These are phyloP conservation scores for Sugiyamaella lignohabitans DNA, from an alignment of 805 yeast genomes.

Conservation along the genomic window DNA sequence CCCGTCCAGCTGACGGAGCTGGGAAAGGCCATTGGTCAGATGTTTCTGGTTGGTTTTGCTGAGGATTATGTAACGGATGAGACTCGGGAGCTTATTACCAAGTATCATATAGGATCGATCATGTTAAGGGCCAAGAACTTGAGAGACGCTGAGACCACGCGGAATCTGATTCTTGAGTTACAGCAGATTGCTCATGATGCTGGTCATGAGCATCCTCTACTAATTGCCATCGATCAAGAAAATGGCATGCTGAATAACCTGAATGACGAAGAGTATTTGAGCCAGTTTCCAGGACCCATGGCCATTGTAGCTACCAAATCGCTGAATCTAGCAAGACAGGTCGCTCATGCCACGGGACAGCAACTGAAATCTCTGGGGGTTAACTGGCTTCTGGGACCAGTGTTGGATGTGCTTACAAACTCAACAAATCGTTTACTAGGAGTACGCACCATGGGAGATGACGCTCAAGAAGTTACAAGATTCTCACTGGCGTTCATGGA, in stretches of 20 bases:
- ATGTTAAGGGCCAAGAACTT: constrained; percentile 49
- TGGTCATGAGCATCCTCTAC: constrained; percentile 45
- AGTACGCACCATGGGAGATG: constrained; percentile 55
- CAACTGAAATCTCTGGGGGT: constrained; percentile 53
- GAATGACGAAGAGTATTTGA: constrained; percentile 44
- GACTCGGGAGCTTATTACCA: constrained; percentile 44
- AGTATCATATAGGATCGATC: constrained; percentile 46
- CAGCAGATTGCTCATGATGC: constrained; percentile 49
- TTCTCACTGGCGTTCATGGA: constrained; percentile 47
- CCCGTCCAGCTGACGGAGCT: constrained; percentile 11
- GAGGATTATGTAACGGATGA: constrained; percentile 50
- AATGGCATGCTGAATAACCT: constrained; percentile 58
- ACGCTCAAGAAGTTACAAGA: constrained; percentile 51
- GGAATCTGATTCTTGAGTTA: constrained; percentile 44
- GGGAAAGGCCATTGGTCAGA: constrained; percentile 39
- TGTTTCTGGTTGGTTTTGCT: constrained; percentile 54
- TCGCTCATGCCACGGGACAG: constrained; percentile 47
- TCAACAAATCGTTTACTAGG: constrained; percentile 52
- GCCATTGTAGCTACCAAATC: constrained; percentile 53
- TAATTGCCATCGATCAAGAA: constrained; percentile 57
- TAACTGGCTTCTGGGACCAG: constrained; percentile 53
- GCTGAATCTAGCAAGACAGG: constrained; percentile 42
- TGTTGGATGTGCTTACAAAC: constrained; percentile 52
- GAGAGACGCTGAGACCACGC: constrained; percentile 41
- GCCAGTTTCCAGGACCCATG: constrained; percentile 63